Evolutionary conservation across 2,329 filamentous ascomycete species (phyloP).

Genomic region (Periglandula ipomoeae): DNA sequence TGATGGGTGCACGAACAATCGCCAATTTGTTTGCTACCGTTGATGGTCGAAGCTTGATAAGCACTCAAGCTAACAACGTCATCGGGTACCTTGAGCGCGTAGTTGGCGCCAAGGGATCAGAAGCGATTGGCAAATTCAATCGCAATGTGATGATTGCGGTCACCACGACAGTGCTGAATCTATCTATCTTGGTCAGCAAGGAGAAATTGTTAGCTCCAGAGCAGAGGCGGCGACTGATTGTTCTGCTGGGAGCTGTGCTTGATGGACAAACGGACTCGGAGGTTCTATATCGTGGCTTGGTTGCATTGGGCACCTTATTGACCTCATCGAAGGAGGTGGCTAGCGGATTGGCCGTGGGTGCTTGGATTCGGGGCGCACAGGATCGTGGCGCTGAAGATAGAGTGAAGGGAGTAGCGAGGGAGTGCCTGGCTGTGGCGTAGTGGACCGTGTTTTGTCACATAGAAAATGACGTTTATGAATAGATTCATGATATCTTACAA

Average conservation of each 20-base stretch:
- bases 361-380: constrained; percentile 33
- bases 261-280: constrained; percentile 65
- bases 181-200: constrained; percentile 58
- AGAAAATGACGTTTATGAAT: background rate
- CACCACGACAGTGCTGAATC: constrained; percentile 77
- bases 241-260: constrained; percentile 55
- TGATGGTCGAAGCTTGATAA: constrained; percentile 58
- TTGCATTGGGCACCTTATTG: constrained; percentile 68
- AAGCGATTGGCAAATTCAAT: constrained; percentile 48
- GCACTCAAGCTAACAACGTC: constrained; percentile 48
- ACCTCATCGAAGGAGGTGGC: constrained; percentile 40
- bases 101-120: constrained; percentile 38
- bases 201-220: constrained; percentile 29
- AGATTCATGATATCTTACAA: background rate
- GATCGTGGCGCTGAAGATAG: constrained; percentile 35
- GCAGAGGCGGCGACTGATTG: constrained; percentile 37
- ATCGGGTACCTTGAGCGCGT: constrained; percentile 56
- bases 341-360: constrained; percentile 30
- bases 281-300: constrained; percentile 71
- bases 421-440: constrained; percentile 26
- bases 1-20: constrained; percentile 76
- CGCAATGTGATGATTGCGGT: constrained; percentile 76
- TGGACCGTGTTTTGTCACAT: background rate
- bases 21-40: constrained; percentile 75
- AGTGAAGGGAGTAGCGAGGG: constrained; percentile 36